Conservation (phyloP, 768 basidiomycete species). For the Serendipita indica region DNA sequence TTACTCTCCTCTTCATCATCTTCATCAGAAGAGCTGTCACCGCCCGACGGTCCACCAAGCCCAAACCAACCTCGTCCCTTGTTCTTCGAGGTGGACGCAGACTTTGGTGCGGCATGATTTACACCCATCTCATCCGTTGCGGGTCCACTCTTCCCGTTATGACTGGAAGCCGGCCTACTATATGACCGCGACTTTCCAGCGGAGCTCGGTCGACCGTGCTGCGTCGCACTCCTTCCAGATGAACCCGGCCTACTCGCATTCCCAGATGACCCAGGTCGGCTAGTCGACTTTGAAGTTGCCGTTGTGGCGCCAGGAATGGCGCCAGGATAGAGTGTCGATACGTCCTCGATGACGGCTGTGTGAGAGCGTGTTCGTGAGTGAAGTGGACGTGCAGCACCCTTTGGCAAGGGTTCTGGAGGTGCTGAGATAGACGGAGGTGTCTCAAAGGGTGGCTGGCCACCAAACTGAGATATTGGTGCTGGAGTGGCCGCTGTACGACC, state of each 20-base stretch:
- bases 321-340: slow-evolving; percentile 18
- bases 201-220: background rate
- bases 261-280: slow-evolving; percentile 7
- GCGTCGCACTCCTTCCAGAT: background rate
- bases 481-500: slow-evolving; percentile 37
- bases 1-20: slow-evolving; percentile 6
- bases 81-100: background rate
- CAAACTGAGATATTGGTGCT: slow-evolving; percentile 34
- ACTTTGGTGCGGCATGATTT: background rate
- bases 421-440: background rate
- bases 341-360: slow-evolving; percentile 68
- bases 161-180: background rate
- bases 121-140: background rate
- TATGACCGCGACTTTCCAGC: slow-evolving; percentile 1
- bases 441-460: slow-evolving; percentile 20
- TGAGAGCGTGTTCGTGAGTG: slow-evolving; percentile 69
- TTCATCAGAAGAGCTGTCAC: slow-evolving; percentile 4
- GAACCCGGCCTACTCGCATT: slow-evolving; percentile 3
- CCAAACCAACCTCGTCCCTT: background rate
- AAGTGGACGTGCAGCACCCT: background rate
- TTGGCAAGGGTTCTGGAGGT: background rate
- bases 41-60: background rate
- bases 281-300: background rate
- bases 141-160: background rate
- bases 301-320: background rate